These are phyloP conservation scores for Pyrenochaeta sp. DNA, from an alignment of 2,329 filamentous ascomycete genomes.

Conservation along the genomic window DNA sequence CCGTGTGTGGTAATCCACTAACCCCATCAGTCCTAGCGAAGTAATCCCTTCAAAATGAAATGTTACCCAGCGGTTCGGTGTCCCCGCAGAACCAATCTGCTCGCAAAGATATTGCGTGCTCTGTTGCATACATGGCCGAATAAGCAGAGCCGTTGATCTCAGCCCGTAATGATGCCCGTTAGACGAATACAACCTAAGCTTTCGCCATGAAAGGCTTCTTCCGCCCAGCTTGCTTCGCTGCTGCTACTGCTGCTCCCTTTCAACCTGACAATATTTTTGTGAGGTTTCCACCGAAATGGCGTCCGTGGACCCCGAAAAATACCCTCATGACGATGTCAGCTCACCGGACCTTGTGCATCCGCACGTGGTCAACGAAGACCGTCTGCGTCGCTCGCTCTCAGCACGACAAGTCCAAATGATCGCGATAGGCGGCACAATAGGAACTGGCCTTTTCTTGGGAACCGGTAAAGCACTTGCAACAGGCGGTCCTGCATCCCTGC, in stretches of 20 bases:
- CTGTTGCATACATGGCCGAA: constrained; percentile 16
- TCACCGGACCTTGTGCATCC: constrained; percentile 17
- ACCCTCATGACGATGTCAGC: constrained; percentile 13
- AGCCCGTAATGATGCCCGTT: neutral
- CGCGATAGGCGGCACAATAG: constrained; percentile 67
- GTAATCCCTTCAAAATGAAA: neutral
- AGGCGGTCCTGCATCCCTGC: constrained; percentile 50
- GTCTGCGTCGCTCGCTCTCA: constrained; percentile 33
- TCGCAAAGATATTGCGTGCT: constrained; percentile 31
- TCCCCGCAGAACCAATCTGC: constrained; percentile 23
- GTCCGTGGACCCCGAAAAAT: constrained; percentile 26
- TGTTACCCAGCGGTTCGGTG: constrained; percentile 9
- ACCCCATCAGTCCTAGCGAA: neutral
- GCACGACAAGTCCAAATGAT: constrained; percentile 68
- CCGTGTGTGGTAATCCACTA: neutral
- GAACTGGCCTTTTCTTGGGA: constrained; percentile 68
- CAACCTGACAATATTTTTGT: constrained; percentile 1
- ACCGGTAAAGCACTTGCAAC: constrained; percentile 62
- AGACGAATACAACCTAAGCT: constrained; percentile 12
- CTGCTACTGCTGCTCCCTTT: neutral
- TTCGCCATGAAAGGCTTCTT: constrained; percentile 35
- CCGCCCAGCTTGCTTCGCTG: constrained; percentile 10
- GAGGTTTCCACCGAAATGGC: constrained; percentile 12
- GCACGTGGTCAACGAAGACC: constrained; percentile 33
- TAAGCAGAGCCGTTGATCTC: constrained; percentile 13